Conservation (phyloP, 2,329 filamentous ascomycete genomes). For the Beauveria caledonica region DNA sequence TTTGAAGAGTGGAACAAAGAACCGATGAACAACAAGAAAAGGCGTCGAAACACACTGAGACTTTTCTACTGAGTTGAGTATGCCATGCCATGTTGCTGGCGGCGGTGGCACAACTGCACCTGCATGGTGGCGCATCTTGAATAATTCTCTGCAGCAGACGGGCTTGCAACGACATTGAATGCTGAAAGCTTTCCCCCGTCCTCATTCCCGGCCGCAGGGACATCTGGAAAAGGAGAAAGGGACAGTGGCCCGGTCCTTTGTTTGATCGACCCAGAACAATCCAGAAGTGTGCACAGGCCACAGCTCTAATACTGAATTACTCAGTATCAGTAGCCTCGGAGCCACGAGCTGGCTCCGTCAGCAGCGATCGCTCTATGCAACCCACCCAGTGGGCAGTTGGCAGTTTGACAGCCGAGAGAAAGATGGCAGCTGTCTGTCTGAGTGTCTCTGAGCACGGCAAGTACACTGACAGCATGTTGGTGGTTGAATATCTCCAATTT, state of each 20-base stretch:
- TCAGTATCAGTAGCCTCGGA: too few species aligned
- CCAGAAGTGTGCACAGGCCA: neutral
- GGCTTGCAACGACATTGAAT: neutral
- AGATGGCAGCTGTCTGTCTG: neutral
- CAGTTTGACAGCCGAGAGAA: neutral
- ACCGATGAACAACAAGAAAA: too few species aligned
- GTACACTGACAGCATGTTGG: too few species aligned
- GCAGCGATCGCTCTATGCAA: slow-evolving; percentile 3
- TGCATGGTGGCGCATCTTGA: neutral
- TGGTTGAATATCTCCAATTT: too few species aligned
- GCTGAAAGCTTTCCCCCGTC: neutral
- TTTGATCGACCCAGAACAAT: neutral
- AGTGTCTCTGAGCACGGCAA: neutral
- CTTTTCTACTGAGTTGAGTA: too few species aligned
- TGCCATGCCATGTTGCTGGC: neutral
- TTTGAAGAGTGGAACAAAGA: too few species aligned
- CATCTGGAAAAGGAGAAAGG: neutral
- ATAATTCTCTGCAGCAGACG: neutral
- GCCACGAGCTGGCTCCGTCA: neutral
- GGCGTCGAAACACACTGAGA: too few species aligned
- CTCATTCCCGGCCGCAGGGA: neutral
- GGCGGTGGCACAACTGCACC: neutral
- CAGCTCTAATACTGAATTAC: neutral
- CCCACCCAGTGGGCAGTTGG: neutral
- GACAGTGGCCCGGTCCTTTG: neutral